Evolutionary conservation across 768 basidiomycete genomes (phyloP).

Genomic region (Cytidiella melzeri): DNA sequence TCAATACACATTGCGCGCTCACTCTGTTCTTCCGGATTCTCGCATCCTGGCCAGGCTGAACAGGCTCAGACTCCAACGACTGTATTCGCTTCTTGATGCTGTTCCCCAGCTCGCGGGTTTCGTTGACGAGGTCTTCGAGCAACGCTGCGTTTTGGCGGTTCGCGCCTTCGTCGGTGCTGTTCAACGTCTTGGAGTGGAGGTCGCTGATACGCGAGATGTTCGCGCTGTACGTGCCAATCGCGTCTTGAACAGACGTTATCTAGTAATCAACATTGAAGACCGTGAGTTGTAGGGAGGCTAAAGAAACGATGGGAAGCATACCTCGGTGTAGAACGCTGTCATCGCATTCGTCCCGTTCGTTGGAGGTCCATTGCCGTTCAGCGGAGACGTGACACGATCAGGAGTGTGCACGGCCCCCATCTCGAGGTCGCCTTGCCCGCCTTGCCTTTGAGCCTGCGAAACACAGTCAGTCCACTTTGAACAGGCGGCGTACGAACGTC

Average conservation of each 20-base stretch:
- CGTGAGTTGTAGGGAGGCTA: too few species aligned
- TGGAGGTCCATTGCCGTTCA: conserved; percentile 13
- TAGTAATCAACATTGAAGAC: too few species aligned
- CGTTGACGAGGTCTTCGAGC: conserved; percentile 61
- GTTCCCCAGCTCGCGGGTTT: conserved; percentile 66
- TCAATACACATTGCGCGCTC: conserved; percentile 9
- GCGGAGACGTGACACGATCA: conserved; percentile 14
- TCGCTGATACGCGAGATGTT: conserved; percentile 67
- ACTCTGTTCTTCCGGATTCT: conserved; percentile 79
- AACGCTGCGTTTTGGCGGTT: conserved; percentile 55
- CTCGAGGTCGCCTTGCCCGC: conserved; percentile 22
- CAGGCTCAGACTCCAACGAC: conserved; percentile 59
- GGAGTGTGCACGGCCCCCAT: conserved; percentile 23
- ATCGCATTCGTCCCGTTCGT: conserved; percentile 20
- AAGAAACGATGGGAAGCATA: conserved; percentile 4
- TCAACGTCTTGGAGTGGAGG: conserved; percentile 67
- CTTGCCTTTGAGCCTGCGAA: conserved; percentile 25
- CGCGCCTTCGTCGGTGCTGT: conserved; percentile 66
- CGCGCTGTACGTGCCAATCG: conserved; percentile 56
- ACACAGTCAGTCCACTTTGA: conserved; percentile 1
- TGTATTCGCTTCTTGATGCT: conserved; percentile 70
- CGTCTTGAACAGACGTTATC: conserved; percentile 75
- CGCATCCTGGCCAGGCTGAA: conserved; percentile 57
- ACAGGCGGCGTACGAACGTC: conserved; percentile 3
- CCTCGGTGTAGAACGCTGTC: conserved; percentile 28